Percentiles rank a stretch among this genome's conserved stretches.
These are phyloP conservation scores for Odontarrhena argentea DNA, from an alignment of 345 rosid genomes.

Conservation along the genomic window DNA sequence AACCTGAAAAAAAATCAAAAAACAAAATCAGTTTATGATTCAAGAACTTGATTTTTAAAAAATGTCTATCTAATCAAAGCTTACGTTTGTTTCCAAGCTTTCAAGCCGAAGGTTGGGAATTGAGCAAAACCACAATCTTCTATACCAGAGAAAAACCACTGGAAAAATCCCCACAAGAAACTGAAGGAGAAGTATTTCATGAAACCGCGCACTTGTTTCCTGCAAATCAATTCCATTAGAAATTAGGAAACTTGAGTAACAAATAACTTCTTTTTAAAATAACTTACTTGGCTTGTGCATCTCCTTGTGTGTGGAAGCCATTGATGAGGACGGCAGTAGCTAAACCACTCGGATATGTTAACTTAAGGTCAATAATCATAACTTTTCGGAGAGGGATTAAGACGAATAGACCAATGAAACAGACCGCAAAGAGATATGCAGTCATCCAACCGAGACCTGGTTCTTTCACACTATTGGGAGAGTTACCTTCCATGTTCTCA, in stretches of 20 bases:
- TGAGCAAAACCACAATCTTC: slow-evolving; percentile 75
- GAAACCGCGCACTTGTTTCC: slow-evolving; percentile 79
- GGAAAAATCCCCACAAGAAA: slow-evolving; percentile 90
- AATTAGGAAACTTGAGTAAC: slow-evolving; percentile 5
- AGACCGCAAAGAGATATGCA: slow-evolving; percentile 73
- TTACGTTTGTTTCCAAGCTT: slow-evolving; percentile 89
- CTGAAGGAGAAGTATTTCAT: slow-evolving; percentile 71
- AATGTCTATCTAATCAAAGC: not conserved
- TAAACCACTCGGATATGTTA: slow-evolving; percentile 87
- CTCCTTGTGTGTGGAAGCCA: slow-evolving; percentile 86
- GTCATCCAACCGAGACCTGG: slow-evolving; percentile 98
- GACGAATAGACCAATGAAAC: slow-evolving; percentile 93
- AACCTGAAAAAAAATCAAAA: slow-evolving; percentile 53
- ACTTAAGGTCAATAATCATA: slow-evolving; percentile 79
- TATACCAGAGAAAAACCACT: slow-evolving; percentile 78
- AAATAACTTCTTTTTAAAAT: slow-evolving; percentile 1
- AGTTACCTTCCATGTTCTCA: slow-evolving; percentile 67
- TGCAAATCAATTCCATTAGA: slow-evolving; percentile 36
- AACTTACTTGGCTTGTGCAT: slow-evolving; percentile 66
- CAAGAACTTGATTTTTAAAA: slow-evolving; percentile 4
- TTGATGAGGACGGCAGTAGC: slow-evolving; percentile 97
- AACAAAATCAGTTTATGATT: not conserved
- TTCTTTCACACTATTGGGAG: slow-evolving; percentile 61
- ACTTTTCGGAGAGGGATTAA: slow-evolving; percentile 91
- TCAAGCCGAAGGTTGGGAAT: slow-evolving; percentile 84